Base-by-base conservation (phyloP, 116 monocot genomes). In the Posidonia oceanica region DNA sequence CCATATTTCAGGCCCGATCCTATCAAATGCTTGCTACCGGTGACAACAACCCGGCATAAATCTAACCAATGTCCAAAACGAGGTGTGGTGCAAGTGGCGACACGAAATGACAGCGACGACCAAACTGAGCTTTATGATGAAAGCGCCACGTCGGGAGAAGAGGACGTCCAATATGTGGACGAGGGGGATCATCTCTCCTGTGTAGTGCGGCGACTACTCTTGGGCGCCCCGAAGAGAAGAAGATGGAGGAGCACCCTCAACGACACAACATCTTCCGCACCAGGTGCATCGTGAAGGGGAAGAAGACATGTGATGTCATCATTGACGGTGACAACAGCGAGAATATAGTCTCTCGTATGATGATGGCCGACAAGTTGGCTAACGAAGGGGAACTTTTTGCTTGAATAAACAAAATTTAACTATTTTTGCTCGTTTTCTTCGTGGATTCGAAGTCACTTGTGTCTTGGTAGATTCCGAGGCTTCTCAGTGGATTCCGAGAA, bases 251-350 rank as follows among this genome's bases (percentile, higher is more conserved):
- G 5, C 12, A 44, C 14, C 1, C 36, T 5, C 60, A 61, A 71
- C 60, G 14, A 5, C 59, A 61, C 3, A 44, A 39, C 3, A 37
- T 57, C 42, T 71, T 71, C 14, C 40, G 59, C 3, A n/a, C 69
- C 13, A 3, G 20, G 3, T 71, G 60, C 39, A 59, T 38, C 14
- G 39, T 61, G 3, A 14, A 44, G 4, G 41, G 36, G 2, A 37
- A n/a, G 10, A n/a, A n/a, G 10, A n/a, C 18, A 5, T 71, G 71
- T 48, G 57, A 58, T 60, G 17, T 71, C 5, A 42, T 71, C 20
- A 59, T 71, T 14, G 71, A 60, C 7, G n/a, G n/a, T 0, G 54
- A 37, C 3, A 71, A 41, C 21, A 39, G 40, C 5, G n/a, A 58
- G 4, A 71, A 60, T 29, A 12, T 71, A 4, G 36, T 69, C 7